Evolutionary conservation across 306 rosid species (phyloP).

Genomic region (Cucumis hystrix): DNA sequence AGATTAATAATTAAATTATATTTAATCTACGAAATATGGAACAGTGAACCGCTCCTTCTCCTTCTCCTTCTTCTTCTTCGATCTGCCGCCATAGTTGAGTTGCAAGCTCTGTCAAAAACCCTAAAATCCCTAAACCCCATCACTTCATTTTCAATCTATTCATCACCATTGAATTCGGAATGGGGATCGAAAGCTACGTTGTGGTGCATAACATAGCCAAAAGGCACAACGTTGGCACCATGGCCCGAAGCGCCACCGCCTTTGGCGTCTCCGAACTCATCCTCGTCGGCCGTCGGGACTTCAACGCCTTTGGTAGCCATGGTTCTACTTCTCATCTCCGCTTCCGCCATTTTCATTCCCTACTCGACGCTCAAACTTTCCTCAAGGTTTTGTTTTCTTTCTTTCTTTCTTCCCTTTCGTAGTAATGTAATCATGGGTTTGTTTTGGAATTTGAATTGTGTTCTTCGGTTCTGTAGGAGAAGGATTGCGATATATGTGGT

Average conservation of each 20-base stretch:
- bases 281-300: constrained; percentile 80
- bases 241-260: constrained; percentile 86
- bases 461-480: constrained; percentile 23
- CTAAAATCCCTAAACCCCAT: neutral
- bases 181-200: constrained; percentile 59
- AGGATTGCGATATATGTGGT: constrained; percentile 76
- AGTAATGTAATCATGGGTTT: neutral
- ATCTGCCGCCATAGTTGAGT: neutral
- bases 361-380: constrained; percentile 49
- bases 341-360: constrained; percentile 87
- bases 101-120: neutral
- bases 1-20: too few species aligned
- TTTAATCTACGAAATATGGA: too few species aligned
- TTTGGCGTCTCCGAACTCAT: constrained; percentile 76
- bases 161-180: neutral
- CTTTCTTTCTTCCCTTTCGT: neutral
- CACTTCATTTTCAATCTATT: neutral
- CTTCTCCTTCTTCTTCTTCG: neutral
- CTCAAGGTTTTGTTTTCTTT: constrained; percentile 34
- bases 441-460: neutral
- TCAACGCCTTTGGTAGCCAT: constrained; percentile 83
- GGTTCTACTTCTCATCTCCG: constrained; percentile 77
- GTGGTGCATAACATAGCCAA: constrained; percentile 91
- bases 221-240: constrained; percentile 77
- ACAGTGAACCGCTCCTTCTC: neutral